A percentile compares a stretch with the other conserved stretches of the same genome.
phyloP scores from a whole-genome alignment of 192 early-diverging fungal genomes.

The Entomortierella chlamydospora region DNA sequence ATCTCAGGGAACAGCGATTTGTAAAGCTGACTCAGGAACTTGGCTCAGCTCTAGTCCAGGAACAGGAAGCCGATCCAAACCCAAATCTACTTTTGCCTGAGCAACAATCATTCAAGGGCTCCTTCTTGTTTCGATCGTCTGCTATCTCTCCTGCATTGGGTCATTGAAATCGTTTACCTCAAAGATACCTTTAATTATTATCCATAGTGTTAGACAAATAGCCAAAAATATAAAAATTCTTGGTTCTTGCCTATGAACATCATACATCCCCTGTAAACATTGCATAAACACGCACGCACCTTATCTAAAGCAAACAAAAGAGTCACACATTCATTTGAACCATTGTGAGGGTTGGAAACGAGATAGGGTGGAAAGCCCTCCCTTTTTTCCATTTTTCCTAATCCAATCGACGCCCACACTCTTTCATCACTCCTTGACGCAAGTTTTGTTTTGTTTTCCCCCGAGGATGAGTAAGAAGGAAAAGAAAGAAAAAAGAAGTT shows the following conservation, averaged over 20 bases:
- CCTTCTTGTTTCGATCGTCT: constrained; percentile 12
- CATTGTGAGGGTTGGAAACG: background rate
- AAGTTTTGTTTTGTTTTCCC: background rate
- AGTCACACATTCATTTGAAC: background rate
- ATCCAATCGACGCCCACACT: background rate
- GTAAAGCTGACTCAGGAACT: constrained; percentile 16
- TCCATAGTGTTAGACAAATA: background rate
- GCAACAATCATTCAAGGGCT: constrained; percentile 7
- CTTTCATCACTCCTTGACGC: background rate
- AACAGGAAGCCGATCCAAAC: constrained; percentile 3
- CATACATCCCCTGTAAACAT: too few species aligned
- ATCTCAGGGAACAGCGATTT: constrained; percentile 15
- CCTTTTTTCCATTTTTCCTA: background rate
- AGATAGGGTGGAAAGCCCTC: background rate
- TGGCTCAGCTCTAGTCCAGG: background rate
- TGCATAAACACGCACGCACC: too few species aligned
- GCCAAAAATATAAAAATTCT: background rate
- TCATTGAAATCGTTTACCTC: background rate
- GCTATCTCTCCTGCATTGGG: constrained; percentile 3
- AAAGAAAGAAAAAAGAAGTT: background rate
- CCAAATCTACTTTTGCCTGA: constrained; percentile 2
- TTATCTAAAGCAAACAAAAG: background rate
- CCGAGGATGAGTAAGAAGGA: background rate
- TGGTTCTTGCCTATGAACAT: too few species aligned
- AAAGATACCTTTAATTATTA: background rate